Percentiles rank a stretch among this genome's conserved stretches.
Conservation (phyloP, 1,139 yeast genomes). For the Debaryomycetaceae sp. region DNA sequence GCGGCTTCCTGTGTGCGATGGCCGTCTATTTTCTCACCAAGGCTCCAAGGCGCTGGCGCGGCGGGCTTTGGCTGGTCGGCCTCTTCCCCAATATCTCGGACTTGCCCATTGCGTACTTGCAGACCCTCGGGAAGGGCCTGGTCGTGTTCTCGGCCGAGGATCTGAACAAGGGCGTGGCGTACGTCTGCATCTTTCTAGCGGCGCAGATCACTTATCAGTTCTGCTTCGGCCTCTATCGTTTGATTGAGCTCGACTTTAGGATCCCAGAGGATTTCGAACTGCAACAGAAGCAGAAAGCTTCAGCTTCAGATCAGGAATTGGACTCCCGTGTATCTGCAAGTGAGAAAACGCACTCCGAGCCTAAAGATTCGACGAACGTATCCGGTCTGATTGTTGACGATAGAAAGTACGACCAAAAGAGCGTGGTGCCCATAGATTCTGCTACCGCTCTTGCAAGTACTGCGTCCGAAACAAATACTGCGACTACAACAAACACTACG, state of each 20-base stretch:
- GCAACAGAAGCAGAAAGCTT: neutral
- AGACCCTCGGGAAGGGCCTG: slow-evolving; percentile 61
- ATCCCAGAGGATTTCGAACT: slow-evolving; percentile 1
- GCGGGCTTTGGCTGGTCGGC: slow-evolving; percentile 61
- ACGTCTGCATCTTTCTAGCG: slow-evolving; percentile 69
- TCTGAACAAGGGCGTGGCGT: slow-evolving; percentile 76
- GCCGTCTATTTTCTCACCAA: slow-evolving; percentile 25
- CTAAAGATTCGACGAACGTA: neutral
- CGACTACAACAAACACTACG: no score
- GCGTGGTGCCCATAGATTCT: neutral
- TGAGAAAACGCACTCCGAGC: neutral
- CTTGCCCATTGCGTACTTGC: slow-evolving; percentile 81
- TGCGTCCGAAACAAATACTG: no score
- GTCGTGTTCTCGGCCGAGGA: slow-evolving; percentile 43
- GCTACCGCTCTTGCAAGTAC: neutral
- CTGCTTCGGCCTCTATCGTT: slow-evolving; percentile 61
- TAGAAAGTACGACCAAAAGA: no score
- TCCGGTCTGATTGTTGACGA: no score
- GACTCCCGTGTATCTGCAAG: no score
- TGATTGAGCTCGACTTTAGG: slow-evolving; percentile 64
- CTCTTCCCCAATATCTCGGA: slow-evolving; percentile 68
- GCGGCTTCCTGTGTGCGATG: slow-evolving; percentile 28
- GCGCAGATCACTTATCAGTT: slow-evolving; percentile 63
- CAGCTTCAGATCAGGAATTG: neutral
- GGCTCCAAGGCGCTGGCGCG: slow-evolving; percentile 66